Evolutionary conservation across 345 rosid species (phyloP), one percentile per base, ranked within the genome.

Genomic region (Mallotus nudiflorus): DNA sequence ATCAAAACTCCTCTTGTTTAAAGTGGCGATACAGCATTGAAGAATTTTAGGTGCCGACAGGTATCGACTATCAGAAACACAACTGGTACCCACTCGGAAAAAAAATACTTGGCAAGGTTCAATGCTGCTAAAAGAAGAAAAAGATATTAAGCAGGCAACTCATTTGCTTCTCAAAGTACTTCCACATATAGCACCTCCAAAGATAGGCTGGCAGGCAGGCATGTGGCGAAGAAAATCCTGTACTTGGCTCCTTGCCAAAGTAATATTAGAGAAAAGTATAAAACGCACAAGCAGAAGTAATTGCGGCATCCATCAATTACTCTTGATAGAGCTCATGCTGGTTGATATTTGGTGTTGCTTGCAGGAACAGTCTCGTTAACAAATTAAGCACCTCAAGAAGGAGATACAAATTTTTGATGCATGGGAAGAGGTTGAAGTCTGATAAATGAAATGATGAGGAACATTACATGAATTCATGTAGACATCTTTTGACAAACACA

Each of bases 121-220:
- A 65, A 65, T 68, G 68, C 73, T 19, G 75, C 63, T 28, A 64
- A 68, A 75, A 67, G 51, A 73, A 64, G 62, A 74, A 65, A 14
- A 59, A 67, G 42, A 60, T 67, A 78, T 57, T 75, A n/a, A 71
- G 71, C 62, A 70, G 77, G 65, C 81, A 80, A 65, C 82, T 83
- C 81, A 83, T 73, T 73, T 59, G 72, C 69, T 70, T 69, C 64
- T 58, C 53, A 46, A 69, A 72, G 73, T 65, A 75, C 75, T 74
- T 67, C 80, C 42, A 78, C 79, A 39, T 82, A 31, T 40, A 73
- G 64, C 71, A 58, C 61, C 72, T 44, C 75, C 60, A 42, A 48
- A 75, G n/a, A 61, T 59, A 61, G 62, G 55, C 69, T 28, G 9
- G 7, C 20, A 51, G 67, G 70, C 44, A 72, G 45, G 55, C 72